Evolutionary conservation across 139 green algal genomes (phyloP), one percentile per base, ranked within the genome.

Genomic region (Coelastrella sp.): DNA sequence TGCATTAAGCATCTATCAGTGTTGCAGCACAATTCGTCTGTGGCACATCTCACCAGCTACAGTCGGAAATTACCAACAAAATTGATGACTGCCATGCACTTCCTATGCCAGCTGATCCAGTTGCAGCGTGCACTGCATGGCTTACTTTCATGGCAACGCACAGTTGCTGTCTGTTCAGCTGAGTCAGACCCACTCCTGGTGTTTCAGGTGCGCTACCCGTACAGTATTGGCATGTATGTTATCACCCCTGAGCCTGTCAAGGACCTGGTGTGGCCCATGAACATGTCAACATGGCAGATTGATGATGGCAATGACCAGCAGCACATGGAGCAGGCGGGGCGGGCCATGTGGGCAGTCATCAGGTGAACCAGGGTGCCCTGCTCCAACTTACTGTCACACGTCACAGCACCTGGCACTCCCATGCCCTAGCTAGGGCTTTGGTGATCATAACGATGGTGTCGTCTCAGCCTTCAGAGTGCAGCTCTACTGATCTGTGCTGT

Each of bases 261-360:
- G 82, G 59, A 68, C 63, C 14, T 61, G 27, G 14, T 35, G 4
- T 87, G 63, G 82, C 82, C 82, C 5, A 68, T 87, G 61, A 87
- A 87, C 82, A 87, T 87, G 82, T 8, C 12, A 27, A 87, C 27
- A 22, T 87, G 82, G 82, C 25, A 87, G 15, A 24, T 87, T 56
- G 82, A 87, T 73, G 65, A 56, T 22, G 65, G 65, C 25, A 87
- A 87, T 49, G 78, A 63, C 65, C 63, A 87, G 65, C 25, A 56
- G 25, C 82, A 87, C 20, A 70, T 70, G 25, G 82, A 87, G 65
- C 7, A 7, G 5, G 82, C 82, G 8, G 82, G 25, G 5, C 27
- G 65, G 7, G 82, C 82, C 14, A 35, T 87, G 65, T 87, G 82
- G 82, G 81, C 81, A 6, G 81, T 27, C 1, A 61, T 87, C 6